Conservation (phyloP, 2,329 filamentous ascomycete genomes). For the Stagonosporopsis cucurbitacearum region DNA sequence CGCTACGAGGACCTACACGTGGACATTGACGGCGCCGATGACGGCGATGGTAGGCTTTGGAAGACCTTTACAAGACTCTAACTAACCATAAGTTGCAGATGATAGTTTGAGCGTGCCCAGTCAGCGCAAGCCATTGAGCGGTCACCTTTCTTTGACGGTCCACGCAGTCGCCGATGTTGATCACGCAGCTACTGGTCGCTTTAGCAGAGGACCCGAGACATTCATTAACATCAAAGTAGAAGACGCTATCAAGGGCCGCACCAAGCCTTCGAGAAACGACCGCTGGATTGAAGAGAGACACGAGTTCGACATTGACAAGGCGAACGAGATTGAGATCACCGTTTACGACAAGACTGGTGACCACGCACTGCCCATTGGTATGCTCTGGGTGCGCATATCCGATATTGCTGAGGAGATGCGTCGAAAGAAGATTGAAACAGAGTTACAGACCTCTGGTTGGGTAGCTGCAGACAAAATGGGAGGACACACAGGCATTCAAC, state of each 20-base stretch:
- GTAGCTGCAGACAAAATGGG: constrained; percentile 96
- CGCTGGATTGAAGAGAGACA: constrained; percentile 92
- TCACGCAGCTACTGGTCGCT: constrained; percentile 81
- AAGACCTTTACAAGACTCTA: too few species aligned
- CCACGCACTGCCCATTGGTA: constrained; percentile 87
- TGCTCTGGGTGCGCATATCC: constrained; percentile 95
- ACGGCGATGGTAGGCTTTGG: constrained; percentile 75
- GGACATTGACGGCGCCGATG: constrained; percentile 78
- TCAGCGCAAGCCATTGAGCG: constrained; percentile 92
- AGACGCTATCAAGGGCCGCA: constrained; percentile 88
- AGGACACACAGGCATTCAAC: constrained; percentile 59
- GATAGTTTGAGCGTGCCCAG: constrained; percentile 97
- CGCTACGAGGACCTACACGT: constrained; percentile 97
- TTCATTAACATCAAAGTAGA: constrained; percentile 97
- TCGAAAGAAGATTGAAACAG: constrained; percentile 94
- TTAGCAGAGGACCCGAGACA: constrained; percentile 90
- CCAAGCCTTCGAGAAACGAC: constrained; percentile 83
- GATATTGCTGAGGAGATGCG: constrained; percentile 98
- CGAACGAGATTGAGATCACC: constrained; percentile 96
- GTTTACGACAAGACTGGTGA: constrained; percentile 95
- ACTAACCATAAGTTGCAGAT: constrained; percentile 64
- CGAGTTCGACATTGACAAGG: constrained; percentile 94
- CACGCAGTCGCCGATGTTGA: constrained; percentile 93
- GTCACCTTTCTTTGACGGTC: constrained; percentile 84
- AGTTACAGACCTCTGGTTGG: constrained; percentile 94